These are phyloP conservation scores for Alternaria ventricosa DNA, from an alignment of 2,329 filamentous ascomycete genomes.

Conservation along the genomic window DNA sequence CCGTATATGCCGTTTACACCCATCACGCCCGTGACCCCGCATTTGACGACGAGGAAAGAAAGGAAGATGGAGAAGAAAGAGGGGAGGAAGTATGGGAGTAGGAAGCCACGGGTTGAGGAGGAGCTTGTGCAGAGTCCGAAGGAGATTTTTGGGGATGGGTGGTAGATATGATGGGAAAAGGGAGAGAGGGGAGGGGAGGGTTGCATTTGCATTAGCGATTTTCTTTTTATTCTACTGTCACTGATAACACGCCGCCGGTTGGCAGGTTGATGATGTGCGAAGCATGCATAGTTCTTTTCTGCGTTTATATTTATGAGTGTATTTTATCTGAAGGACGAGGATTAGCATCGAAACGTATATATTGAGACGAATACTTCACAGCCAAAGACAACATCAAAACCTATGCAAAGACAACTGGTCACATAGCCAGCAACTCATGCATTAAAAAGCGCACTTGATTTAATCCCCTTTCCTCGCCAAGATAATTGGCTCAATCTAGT, in stretches of 20 bases:
- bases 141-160: slow-evolving; percentile 49
- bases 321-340: not conserved
- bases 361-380: not conserved
- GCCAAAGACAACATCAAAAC: not conserved
- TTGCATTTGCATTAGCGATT: not conserved
- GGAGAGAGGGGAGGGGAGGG: not conserved
- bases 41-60: slow-evolving; percentile 73
- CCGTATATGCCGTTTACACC: slow-evolving; percentile 83
- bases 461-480: not conserved
- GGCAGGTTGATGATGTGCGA: not conserved
- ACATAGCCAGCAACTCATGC: not conserved
- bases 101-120: slow-evolving; percentile 55
- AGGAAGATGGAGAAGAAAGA: slow-evolving; percentile 71
- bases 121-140: slow-evolving; percentile 47
- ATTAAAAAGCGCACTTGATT: not conserved
- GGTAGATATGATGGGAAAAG: slow-evolving; percentile 17
- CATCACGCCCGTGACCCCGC: slow-evolving; percentile 77
- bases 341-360: not conserved
- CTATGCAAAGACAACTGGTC: not conserved
- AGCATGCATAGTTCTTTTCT: not conserved
- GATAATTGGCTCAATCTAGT: not conserved
- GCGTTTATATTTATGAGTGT: not conserved
- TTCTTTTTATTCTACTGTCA: not conserved
- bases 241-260: not conserved
- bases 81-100: slow-evolving; percentile 56